Conservation (phyloP, 2,329 filamentous ascomycete species). For the Fusarium sp. region DNA sequence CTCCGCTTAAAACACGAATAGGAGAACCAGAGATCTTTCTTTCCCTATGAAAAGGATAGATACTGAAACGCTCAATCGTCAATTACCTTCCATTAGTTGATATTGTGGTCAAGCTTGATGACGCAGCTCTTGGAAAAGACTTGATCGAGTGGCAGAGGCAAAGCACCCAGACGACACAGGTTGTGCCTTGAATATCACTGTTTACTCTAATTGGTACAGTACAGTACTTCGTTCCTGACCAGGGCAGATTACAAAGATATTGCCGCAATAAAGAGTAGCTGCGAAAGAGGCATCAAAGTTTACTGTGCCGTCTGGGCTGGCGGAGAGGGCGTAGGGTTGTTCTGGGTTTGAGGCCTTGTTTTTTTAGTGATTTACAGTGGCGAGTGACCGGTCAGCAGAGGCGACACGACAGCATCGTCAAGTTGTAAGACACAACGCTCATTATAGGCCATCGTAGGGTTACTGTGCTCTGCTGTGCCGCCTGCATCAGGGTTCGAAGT, state of each 20-base stretch:
- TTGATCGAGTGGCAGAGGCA: background rate
- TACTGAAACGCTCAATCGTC: background rate
- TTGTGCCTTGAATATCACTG: no score
- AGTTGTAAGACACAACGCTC: background rate
- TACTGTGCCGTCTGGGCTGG: conserved; percentile 12
- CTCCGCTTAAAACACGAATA: conserved; percentile 2
- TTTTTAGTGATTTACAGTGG: conserved; percentile 10
- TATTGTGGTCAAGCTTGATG: conserved; percentile 5
- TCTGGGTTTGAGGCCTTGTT: background rate
- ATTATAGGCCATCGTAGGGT: conserved; percentile 1
- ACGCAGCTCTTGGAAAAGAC: conserved; percentile 10
- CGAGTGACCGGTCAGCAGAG: conserved; percentile 15
- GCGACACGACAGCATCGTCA: conserved; percentile 7
- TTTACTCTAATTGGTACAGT: background rate
- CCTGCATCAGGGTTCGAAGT: conserved; percentile 25
- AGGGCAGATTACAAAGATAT: background rate
- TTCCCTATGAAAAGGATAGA: background rate
- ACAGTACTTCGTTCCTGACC: background rate
- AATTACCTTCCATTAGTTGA: background rate
- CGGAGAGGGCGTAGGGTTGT: conserved; percentile 3
- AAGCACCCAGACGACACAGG: no score
- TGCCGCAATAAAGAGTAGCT: background rate
- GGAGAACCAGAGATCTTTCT: background rate
- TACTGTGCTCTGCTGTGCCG: conserved; percentile 22
- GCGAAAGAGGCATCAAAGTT: conserved; percentile 9